Evolutionary conservation across 1,284 basidiomycete genomes (phyloP), one percentile per base, ranked within the genome.

Genomic region (Ceratobasidium sp.): DNA sequence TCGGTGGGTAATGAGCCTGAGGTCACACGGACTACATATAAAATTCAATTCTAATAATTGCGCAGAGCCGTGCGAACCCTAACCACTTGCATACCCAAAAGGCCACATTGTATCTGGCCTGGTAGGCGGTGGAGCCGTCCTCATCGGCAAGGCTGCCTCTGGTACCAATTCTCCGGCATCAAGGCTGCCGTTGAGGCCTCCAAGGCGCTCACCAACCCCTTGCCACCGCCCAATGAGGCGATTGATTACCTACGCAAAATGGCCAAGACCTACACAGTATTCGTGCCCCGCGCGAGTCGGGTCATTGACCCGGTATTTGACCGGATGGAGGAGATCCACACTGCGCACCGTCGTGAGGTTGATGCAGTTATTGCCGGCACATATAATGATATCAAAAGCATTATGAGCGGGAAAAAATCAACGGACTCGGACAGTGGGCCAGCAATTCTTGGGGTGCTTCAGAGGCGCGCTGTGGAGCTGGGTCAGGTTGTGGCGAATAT

Each of bases 251-350:
- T 83, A 38, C 79, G 81, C 54, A 72, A 71, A 52, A 71, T 80
- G 65, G 80, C 81, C 32, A 80, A 80, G 71, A 78, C 79, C 8
- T 83, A 84, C 74, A 77, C 77, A 38, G 76, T 74, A 32, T 70
- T 81, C 71, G 73, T 83, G 55, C 83, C 83, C 2, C 83, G 83
- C 6, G 80, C 79, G 13, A 74, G 76, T 5, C 64, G 73, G 17
- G 78, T 79, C 70, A 75, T 85, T 70, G 81, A 84, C 74, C 74
- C 77, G 32, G 76, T 78, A 1, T 83, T 84, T 72, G 80, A 82
- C 72, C 75, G 79, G 34, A 75, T 84, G 54, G 82, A 84, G 68
- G 71, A 78, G 49, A 74, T 84, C 32, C 77, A 77, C 55, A 77
- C 79, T 34, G 77, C 77, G 57, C 82, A 84, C 72, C 78, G 80